A percentile compares a stretch with the other conserved stretches of the same genome.
Evolutionary conservation across 1,139 yeast species (phyloP).

Genomic region (Blastobotrys buckinghamii): DNA sequence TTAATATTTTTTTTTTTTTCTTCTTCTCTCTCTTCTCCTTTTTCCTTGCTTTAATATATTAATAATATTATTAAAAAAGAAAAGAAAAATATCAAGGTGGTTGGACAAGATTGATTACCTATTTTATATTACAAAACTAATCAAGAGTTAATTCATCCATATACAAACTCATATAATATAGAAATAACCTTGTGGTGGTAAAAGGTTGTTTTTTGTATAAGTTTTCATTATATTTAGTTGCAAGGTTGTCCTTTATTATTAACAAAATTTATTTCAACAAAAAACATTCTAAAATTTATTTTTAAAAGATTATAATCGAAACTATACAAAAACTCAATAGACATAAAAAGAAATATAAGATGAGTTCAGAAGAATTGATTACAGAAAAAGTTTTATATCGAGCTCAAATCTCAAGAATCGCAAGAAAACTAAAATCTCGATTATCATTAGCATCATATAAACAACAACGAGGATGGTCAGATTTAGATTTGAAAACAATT

Average conservation of each 20-base stretch:
- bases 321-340: no score
- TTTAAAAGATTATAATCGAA: no score
- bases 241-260: neutral
- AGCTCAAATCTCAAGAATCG: constrained; percentile 37
- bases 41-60: neutral
- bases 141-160: no score
- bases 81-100: constrained; percentile 1
- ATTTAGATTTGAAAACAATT: constrained; percentile 32
- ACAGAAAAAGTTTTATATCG: constrained; percentile 32
- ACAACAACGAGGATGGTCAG: constrained; percentile 38
- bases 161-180: no score
- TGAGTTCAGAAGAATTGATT: neutral
- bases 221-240: no score
- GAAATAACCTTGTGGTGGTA: no score
- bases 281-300: no score
- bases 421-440: constrained; percentile 37
- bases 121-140: no score
- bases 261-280: neutral
- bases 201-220: no score
- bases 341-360: constrained; percentile 1
- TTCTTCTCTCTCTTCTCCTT: neutral
- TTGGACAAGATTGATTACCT: no score
- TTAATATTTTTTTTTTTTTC: neutral
- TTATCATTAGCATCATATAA: constrained; percentile 39
- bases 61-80: neutral